Evolutionary conservation across 768 basidiomycete species (phyloP).

Genomic region (Leucocoprinus sp.): DNA sequence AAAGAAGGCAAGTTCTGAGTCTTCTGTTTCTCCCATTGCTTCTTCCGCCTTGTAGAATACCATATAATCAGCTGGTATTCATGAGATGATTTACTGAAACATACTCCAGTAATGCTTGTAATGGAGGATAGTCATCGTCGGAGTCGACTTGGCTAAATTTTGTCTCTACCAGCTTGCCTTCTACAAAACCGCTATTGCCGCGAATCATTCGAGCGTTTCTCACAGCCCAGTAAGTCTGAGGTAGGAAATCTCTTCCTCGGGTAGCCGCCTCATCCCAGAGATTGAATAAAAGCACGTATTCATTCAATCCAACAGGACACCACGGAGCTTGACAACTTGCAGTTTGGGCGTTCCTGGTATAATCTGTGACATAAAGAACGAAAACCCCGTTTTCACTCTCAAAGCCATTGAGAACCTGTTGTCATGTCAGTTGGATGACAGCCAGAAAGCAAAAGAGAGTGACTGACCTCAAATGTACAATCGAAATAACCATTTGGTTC

Average conservation of each 20-base stretch:
- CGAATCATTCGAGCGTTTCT: conserved; percentile 41
- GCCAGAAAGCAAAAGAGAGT: not conserved
- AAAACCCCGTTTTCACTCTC: conserved; percentile 29
- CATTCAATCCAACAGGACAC: conserved; percentile 38
- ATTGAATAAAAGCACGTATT: conserved; percentile 43
- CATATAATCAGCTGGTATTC: not conserved
- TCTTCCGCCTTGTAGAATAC: conserved; percentile 10
- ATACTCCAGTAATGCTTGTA: conserved; percentile 47
- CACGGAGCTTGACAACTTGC: conserved; percentile 29
- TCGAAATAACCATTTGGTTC: conserved; percentile 48
- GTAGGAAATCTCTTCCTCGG: conserved; percentile 34
- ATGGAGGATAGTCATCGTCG: conserved; percentile 26
- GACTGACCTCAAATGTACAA: conserved; percentile 49
- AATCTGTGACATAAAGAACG: conserved; percentile 59
- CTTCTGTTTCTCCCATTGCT: conserved; percentile 29
- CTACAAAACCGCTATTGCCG: conserved; percentile 31
- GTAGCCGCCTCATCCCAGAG: conserved; percentile 48
- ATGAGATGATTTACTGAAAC: conserved; percentile 16
- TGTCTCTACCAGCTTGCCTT: conserved; percentile 42
- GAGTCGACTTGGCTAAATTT: conserved; percentile 40
- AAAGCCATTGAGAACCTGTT: conserved; percentile 42
- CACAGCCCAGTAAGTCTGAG: conserved; percentile 44
- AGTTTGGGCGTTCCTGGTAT: conserved; percentile 36
- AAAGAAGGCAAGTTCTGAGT: conserved; percentile 23
- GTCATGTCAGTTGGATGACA: not conserved